Base-by-base conservation (phyloP, 2,329 filamentous ascomycete species). In the Talaromyces sp. region DNA sequence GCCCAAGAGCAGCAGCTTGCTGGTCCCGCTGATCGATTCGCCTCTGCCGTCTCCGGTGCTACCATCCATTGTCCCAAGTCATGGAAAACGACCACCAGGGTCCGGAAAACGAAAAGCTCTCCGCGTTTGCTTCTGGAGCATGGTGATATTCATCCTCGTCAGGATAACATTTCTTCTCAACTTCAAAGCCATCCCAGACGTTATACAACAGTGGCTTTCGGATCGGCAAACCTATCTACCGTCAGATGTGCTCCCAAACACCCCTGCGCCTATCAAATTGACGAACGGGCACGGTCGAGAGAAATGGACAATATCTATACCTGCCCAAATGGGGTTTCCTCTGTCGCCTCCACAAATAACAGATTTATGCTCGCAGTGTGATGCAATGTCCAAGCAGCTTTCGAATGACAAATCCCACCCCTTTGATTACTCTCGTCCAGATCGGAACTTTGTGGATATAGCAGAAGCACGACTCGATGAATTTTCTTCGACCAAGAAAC, bases 221-320 rank as follows among this genome's bases (percentile, higher is more conserved):
- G 71, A 80, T 52, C 72, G 71, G 57, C 81, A 79, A 75, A 70
- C 75, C 17, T 60, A 61, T 56, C 59, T 55, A 55, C n/a, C 56
- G n/a, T 59, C 85, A 63, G 83, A 86, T 63, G 79, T 80, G 49
- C 73, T 92, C n/a, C 90, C 90, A 0, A 82, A 88, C 30, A 86
- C 90, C 64, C 88, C 91, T 0, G 89, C 88, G 0, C 89, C 90
- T 0, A 81, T 95, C 22, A 82, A 53, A 30, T 22, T 53, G 27
- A 53, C 25, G 15, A 53, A 53, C 49, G 25, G 25, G 28, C 79
- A 81, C 52, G 89, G 88, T 3, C 83, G 81, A 57, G 80, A 86
- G 11, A 88, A 84, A 71, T 96, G 92, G 92, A 95, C 91, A 0
- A 84, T 96, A 11, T 92, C 86, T 1, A 92, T 96, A 42, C 91